Evolutionary conservation across 169 alveolate species (phyloP).

Genomic region (Eimeria praecox): DNA sequence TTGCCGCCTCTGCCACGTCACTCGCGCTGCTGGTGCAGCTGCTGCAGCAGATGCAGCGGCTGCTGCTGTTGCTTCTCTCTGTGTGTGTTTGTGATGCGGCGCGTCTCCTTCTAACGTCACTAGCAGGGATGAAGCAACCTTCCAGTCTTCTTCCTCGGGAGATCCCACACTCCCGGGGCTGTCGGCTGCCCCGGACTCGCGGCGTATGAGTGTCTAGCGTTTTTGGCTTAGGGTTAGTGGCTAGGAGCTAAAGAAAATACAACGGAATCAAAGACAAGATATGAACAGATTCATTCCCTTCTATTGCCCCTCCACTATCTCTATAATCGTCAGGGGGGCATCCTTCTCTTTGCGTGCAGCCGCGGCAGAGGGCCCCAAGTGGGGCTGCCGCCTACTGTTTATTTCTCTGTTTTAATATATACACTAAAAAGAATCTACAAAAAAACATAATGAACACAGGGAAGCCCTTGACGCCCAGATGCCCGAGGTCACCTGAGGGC

Average conservation of each 20-base stretch:
- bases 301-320: background rate
- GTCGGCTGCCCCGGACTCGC: background rate
- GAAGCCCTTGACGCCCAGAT: background rate
- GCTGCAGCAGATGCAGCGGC: background rate
- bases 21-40: background rate
- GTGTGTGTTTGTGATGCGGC: background rate
- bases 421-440: background rate
- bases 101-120: background rate
- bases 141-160: background rate
- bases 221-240: background rate
- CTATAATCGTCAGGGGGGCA: background rate
- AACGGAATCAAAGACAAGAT: background rate
- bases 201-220: background rate
- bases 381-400: background rate
- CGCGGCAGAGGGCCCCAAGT: background rate
- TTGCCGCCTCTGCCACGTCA: background rate
- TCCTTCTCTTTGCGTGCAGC: background rate
- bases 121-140: background rate
- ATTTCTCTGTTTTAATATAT: background rate
- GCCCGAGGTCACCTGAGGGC: background rate
- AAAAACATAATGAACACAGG: background rate
- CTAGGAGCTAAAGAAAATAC: background rate
- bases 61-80: background rate
- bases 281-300: background rate
- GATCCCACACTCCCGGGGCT: background rate